Evolutionary conservation across 208 protist genomes (phyloP), one percentile per base, ranked within the genome.

Genomic region (Crithidia fasciculata): DNA sequence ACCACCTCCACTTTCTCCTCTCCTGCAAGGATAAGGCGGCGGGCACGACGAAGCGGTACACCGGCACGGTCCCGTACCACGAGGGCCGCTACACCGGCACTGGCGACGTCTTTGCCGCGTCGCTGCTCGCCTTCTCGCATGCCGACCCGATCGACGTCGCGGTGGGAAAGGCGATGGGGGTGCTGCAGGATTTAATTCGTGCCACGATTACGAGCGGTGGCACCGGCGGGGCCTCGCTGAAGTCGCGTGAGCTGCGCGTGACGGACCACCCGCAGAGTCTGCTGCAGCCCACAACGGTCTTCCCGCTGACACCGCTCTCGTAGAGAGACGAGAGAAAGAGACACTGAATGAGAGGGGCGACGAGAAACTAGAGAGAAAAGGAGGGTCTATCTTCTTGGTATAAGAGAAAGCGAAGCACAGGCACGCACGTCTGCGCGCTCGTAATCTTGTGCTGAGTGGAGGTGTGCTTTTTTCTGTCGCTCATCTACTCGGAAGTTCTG

Each of bases 1-100:
- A 41, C 4, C 69, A 89, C 49, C 69, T 95, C 16, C 79, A 79
- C 40, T 96, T 94, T 68, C 63, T 96, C 6, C 40, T 90, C 6
- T 93, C 88, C 3, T 80, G 67, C 56, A 74, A 71, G 16, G 47
- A 76, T 36, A 61, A 57, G 36, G 28, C 39, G 10, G 69, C 49
- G 28, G 63, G 36, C 6, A 65, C 53, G 12, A 77, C 76, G 58
- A 58, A 56, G 60, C 85, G 86, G 44, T 95, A 85, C 76, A 88
- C 88, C 2, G 92, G 92, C 40, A 67, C 78, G 9, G 78, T 96
- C 56, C 87, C 86, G 0, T 94, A 84, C 70, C 82, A 93, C 64
- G 77, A 87, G 39, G 92, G 92, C 2, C 88, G 81, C 37, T 96
- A 96, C 84, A 96, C 92, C 9, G 92, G 92, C 50, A 96, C 92